Evolutionary conservation across 306 rosid species (phyloP), one percentile per base, ranked within the genome.

Genomic region (Boehmeria nivea): DNA sequence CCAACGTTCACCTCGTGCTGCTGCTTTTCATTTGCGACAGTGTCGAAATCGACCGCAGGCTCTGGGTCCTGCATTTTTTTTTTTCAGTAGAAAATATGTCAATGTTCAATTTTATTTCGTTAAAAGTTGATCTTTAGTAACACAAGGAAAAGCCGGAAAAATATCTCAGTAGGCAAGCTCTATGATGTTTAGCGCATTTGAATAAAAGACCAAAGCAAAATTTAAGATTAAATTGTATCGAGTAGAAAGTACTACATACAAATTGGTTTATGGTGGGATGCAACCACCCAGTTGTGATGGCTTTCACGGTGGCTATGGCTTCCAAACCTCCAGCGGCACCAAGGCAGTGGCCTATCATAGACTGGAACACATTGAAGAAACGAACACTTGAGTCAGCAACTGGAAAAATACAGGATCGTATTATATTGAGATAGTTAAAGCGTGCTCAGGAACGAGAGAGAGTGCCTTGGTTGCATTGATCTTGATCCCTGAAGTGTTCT

Each of bases 291-390:
- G 94, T 85, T 60, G 66, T 67, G 63, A 93, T 87, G 75, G 99
- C 99, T 85, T 93, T 88, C 54, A 93, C 78, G 0, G 96, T 77
- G 66, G 99, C 99, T 59, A 93, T 93, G 64, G 99, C 99, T 88
- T 93, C 99, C 90, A 93, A 76, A 68, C 99, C 99, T 34, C 99
- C 99, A 38, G 99, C 80, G 38, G 96, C 96, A 65, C 99, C 96
- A 38, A 93, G 99, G 76, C 99, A 85, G 64, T 93, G 96, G 34
- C 99, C 99, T 28, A 93, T 93, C 99, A 93, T 81, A 58, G 96
- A 93, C 99, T 93, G 88, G 64, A 52, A 62, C 54, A 71, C 52
- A 67, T 59, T n/a, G 59, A 56, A 57, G 14, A 60, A 38, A 53
- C 63, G 37, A 75, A 64, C 43, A 19, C 31, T 25, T 27, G 18